phyloP scores from a whole-genome alignment of 1,139 yeast species.

The Candida sanyaensis region DNA sequence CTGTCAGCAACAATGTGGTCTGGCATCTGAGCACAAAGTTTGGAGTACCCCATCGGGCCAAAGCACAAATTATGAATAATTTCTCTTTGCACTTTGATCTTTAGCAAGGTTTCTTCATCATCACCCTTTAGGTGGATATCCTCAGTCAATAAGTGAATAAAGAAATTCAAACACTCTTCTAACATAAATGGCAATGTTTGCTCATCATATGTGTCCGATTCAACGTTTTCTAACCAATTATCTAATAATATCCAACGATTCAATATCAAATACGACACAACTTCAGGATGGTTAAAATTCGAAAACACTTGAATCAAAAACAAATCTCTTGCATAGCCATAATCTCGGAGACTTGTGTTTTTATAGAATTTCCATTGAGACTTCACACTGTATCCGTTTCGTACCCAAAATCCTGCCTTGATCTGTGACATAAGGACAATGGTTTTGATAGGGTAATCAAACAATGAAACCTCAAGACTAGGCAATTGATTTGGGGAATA shows the following conservation, averaged over 20 bases:
- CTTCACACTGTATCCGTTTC: constrained; percentile 66
- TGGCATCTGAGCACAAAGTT: constrained; percentile 67
- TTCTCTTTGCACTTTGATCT: constrained; percentile 60
- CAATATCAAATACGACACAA: constrained; percentile 59
- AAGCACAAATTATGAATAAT: constrained; percentile 80
- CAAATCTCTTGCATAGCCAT: constrained; percentile 77
- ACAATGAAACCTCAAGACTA: constrained; percentile 32
- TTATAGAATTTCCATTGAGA: constrained; percentile 81
- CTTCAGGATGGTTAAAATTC: constrained; percentile 57
- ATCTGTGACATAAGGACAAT: constrained; percentile 58
- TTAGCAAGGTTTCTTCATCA: constrained; percentile 52
- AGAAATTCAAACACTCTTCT: constrained; percentile 75
- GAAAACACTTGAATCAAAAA: constrained; percentile 70
- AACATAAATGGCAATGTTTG: constrained; percentile 58
- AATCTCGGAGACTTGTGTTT: constrained; percentile 80
- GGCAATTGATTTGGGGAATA: constrained; percentile 2
- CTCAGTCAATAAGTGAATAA: constrained; percentile 72
- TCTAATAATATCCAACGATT: constrained; percentile 72
- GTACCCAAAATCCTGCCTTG: constrained; percentile 60
- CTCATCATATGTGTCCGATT: constrained; percentile 34
- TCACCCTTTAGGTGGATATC: constrained; percentile 58
- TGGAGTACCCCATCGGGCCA: constrained; percentile 70
- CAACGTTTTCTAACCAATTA: constrained; percentile 30
- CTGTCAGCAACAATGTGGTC: constrained; percentile 76
- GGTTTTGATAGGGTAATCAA: constrained; percentile 79